These are phyloP conservation scores for Phialophora chinensis DNA, from an alignment of 2,329 filamentous ascomycete species.

Conservation along the genomic window DNA sequence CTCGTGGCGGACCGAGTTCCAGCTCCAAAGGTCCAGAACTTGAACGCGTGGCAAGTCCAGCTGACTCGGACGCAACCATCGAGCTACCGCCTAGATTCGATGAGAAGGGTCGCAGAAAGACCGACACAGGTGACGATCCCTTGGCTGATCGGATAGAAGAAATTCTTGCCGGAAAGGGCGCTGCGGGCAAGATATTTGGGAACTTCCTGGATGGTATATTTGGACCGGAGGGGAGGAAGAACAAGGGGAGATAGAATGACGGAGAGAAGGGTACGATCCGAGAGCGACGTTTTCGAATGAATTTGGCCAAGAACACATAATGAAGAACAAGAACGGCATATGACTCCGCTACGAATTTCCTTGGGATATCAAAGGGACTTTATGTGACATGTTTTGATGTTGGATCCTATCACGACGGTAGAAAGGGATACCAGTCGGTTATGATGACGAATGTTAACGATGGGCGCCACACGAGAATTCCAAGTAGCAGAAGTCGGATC, in stretches of 20 bases:
- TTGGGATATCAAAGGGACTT: neutral
- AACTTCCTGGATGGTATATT: conserved; percentile 41
- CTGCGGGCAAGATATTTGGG: conserved; percentile 39
- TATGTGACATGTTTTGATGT: neutral
- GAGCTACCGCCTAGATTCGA: conserved; percentile 54
- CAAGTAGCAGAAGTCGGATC: neutral
- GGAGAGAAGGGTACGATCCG: neutral
- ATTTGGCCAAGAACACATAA: neutral
- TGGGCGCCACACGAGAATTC: neutral
- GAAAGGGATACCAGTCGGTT: neutral
- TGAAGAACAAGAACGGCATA: neutral
- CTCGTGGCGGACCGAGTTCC: conserved; percentile 27
- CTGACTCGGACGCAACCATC: conserved; percentile 52
- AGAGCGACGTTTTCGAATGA: neutral
- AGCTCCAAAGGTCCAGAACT: conserved; percentile 18
- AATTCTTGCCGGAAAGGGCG: conserved; percentile 45
- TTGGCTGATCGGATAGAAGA: conserved; percentile 47
- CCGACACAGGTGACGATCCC: conserved; percentile 44
- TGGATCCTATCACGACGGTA: neutral
- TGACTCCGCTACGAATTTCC: neutral
- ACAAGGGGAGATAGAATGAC: conserved; percentile 26
- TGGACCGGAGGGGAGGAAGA: conserved; percentile 34
- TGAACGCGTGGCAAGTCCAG: conserved; percentile 29
- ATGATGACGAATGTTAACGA: neutral
- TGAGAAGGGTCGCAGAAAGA: conserved; percentile 47